Conservation (phyloP, 1,284 basidiomycete species). For the Apiotrichum montevideense region DNA sequence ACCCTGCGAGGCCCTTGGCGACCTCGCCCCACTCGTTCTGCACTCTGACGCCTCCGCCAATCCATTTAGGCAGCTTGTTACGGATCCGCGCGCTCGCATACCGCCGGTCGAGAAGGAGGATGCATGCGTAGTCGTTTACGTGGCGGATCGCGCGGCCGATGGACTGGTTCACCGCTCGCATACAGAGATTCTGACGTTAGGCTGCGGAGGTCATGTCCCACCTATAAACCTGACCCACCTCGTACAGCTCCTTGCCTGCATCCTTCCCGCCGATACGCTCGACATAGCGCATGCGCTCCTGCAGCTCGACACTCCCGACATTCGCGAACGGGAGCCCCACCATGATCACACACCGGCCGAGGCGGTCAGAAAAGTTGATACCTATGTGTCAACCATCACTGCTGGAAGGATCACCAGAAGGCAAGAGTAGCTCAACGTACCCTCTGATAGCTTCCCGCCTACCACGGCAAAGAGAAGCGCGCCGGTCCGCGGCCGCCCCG, state of each 20-base stretch:
- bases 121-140: constrained; percentile 73
- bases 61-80: constrained; percentile 80
- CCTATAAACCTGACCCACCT: constrained; percentile 36
- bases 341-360: constrained; percentile 82
- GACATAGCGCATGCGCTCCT: constrained; percentile 85
- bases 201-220: not conserved
- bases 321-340: constrained; percentile 93
- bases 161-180: constrained; percentile 94
- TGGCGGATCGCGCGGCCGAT: constrained; percentile 91
- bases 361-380: constrained; percentile 86
- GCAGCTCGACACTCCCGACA: constrained; percentile 78
- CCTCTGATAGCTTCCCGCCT: constrained; percentile 85
- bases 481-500: constrained; percentile 6
- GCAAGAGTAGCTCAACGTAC: constrained; percentile 18
- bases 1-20: constrained; percentile 62
- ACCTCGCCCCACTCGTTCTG: constrained; percentile 67
- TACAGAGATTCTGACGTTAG: constrained; percentile 65
- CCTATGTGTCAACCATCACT: constrained; percentile 39
- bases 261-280: constrained; percentile 55
- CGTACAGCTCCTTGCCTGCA: constrained; percentile 76
- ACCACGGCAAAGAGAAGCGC: constrained; percentile 5
- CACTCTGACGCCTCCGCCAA: constrained; percentile 59
- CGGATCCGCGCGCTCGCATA: constrained; percentile 64
- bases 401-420: no score
- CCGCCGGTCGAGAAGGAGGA: constrained; percentile 73